Base-by-base conservation (phyloP, 306 rosid species). In the Senna siamea region DNA sequence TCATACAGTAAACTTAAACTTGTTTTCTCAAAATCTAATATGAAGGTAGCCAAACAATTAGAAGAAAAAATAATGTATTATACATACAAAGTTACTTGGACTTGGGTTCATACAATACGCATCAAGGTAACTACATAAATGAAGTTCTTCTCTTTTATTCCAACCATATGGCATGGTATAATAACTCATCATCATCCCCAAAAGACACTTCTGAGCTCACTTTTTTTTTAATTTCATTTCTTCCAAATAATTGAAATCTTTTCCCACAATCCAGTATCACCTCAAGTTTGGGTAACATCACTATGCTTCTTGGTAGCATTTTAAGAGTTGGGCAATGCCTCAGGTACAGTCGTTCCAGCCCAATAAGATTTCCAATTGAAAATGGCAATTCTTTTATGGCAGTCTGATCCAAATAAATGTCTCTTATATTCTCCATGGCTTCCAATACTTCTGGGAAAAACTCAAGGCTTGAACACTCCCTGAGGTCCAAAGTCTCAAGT, bases 321-420 rank as follows among this genome's bases (percentile, higher is more conserved):
- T 57, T 9, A 57, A 57, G 38, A 17, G 19, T 26, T 30, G 32
- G 0, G 10, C 40, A 57, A 26, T 9, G 2, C 2, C 38, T 10
- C 40, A 26, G 9, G 19, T 0, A 48, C 6, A 74, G 65, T 1
- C 0, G 0, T 40, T 5, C 5, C 11, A 72, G 26, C 6, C 67
- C 58, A 56, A 43, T 9, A 35, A 75, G 73, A 68, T 76, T 68
- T 37, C 14, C 52, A n/a, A 59, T 19, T 15, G 81, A 69, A 9
- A n/a, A 40, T 57, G 70, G 76, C 23, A 69, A 23, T 13, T 62
- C 52, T 8, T 22, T 9, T 32, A 74, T 63, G 0, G 41, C 44
- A 51, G 78, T 20, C 22, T 7, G 0, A 1, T 5, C 5, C 30
- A 77, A 15, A 60, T 6, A 0, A 56, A 77, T 7, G 0, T 0